phyloP scores from a whole-genome alignment of 805 yeast species.

The Starmerella roubikii region DNA sequence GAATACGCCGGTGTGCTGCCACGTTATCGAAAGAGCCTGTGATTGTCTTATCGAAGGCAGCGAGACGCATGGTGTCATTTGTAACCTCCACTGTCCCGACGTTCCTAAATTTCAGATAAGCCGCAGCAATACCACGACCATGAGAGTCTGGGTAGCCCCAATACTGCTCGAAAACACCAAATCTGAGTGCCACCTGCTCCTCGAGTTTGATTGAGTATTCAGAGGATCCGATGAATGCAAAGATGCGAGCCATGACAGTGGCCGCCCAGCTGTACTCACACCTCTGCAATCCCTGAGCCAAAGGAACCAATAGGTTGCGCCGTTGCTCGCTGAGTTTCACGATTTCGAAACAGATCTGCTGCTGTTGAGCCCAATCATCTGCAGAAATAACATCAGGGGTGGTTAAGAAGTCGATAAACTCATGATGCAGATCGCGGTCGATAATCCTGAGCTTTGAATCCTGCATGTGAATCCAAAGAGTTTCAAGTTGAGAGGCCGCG shows the following conservation, averaged over 20 bases:
- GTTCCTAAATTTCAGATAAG: slow-evolving; percentile 22
- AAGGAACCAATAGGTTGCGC: slow-evolving; percentile 51
- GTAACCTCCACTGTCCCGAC: slow-evolving; percentile 12
- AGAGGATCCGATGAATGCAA: slow-evolving; percentile 40
- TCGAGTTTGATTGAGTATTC: slow-evolving; percentile 49
- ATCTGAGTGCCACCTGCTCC: slow-evolving; percentile 34
- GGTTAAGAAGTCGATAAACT: slow-evolving; percentile 38
- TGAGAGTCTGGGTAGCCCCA: slow-evolving; percentile 33
- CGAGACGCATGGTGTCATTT: slow-evolving; percentile 34
- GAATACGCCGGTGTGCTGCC: slow-evolving; percentile 58
- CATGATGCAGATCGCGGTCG: slow-evolving; percentile 50
- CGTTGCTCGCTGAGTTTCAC: slow-evolving; percentile 35
- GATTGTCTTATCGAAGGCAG: slow-evolving; percentile 10
- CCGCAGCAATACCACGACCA: slow-evolving; percentile 22
- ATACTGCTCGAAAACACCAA: slow-evolving; percentile 23
- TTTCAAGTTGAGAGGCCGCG: slow-evolving; percentile 1
- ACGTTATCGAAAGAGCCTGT: slow-evolving; percentile 26
- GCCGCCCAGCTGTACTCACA: slow-evolving; percentile 35
- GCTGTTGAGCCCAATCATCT: slow-evolving; percentile 20
- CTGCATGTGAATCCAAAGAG: slow-evolving; percentile 46
- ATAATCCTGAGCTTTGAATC: slow-evolving; percentile 48
- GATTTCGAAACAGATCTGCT: slow-evolving; percentile 19
- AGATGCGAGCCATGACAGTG: slow-evolving; percentile 34
- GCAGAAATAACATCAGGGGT: slow-evolving; percentile 21
- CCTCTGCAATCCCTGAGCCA: slow-evolving; percentile 35